phyloP scores from a whole-genome alignment of 176 grass and related monocot genomes.

The Oryza rufipogon region DNA sequence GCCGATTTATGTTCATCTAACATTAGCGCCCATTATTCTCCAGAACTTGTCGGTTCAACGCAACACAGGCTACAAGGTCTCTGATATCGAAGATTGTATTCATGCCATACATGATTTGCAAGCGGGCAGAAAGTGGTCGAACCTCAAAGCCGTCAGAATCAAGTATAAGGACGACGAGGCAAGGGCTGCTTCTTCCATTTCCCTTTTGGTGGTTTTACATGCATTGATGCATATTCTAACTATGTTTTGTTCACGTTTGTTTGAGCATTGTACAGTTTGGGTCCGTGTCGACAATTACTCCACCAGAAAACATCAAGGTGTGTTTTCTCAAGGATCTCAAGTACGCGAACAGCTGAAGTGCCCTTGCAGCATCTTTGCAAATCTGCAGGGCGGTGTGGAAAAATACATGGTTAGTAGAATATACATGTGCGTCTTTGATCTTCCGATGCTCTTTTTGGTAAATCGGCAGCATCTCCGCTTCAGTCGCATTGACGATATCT shows the following conservation, averaged over 20 bases:
- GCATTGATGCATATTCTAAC: background rate
- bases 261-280: conserved; percentile 42
- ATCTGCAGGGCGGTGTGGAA: background rate
- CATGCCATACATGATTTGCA: conserved; percentile 43
- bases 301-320: conserved; percentile 30
- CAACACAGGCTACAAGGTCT: conserved; percentile 53
- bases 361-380: background rate
- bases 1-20: background rate
- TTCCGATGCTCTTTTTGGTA: background rate
- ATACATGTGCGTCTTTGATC: background rate
- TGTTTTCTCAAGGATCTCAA: conserved; percentile 33
- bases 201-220: background rate
- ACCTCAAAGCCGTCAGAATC: conserved; percentile 31
- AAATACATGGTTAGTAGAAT: conserved; percentile 10
- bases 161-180: conserved; percentile 38
- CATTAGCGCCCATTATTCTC: conserved; percentile 4
- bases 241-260: background rate
- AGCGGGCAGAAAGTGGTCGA: conserved; percentile 28
- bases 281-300: conserved; percentile 29
- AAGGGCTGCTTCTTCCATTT: background rate
- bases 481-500: background rate
- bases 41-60: conserved; percentile 47
- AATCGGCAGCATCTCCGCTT: background rate
- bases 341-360: background rate
- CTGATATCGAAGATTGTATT: conserved; percentile 45